Conservation (phyloP, 2,329 filamentous ascomycete species). For the Trichoderma gracile region DNA sequence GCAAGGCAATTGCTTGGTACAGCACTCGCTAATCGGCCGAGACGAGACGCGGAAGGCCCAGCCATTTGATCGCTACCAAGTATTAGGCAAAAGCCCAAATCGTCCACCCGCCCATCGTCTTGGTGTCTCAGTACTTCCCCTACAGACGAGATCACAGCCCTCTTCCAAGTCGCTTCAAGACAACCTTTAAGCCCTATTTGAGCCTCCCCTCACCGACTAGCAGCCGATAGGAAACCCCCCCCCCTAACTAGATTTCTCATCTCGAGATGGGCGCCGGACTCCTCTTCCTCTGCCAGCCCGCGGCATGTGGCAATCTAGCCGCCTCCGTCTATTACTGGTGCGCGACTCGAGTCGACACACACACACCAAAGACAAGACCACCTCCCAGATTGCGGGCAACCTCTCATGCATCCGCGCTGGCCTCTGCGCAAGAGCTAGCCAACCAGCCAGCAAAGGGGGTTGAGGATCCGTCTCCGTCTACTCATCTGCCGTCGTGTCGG, state of each 20-base stretch:
- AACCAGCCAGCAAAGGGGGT: not conserved
- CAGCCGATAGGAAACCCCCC: too few relatives aligned
- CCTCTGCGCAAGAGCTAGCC: slow-evolving; percentile 15
- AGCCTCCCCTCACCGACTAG: not conserved
- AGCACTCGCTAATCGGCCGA: slow-evolving; percentile 1
- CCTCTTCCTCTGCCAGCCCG: not conserved
- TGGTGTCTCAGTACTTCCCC: not conserved
- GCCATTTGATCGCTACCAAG: too few relatives aligned
- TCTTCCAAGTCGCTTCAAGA: too few relatives aligned
- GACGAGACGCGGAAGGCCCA: not conserved
- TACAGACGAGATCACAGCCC: too few relatives aligned
- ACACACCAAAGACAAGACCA: slow-evolving; percentile 5
- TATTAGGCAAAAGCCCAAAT: not conserved
- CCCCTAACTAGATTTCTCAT: too few relatives aligned
- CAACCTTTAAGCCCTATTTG: too few relatives aligned
- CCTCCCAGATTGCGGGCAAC: slow-evolving; percentile 20
- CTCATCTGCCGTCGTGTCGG: too few relatives aligned
- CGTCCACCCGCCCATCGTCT: not conserved
- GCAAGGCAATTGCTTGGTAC: too few relatives aligned
- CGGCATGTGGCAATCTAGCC: slow-evolving; percentile 20
- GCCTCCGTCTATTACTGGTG: slow-evolving; percentile 25
- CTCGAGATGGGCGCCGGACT: too few relatives aligned
- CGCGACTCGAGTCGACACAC: not conserved
- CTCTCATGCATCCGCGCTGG: slow-evolving; percentile 19
- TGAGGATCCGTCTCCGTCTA: not conserved